Base-by-base conservation (phyloP, 2,329 filamentous ascomycete species). In the Penicillium sp. region DNA sequence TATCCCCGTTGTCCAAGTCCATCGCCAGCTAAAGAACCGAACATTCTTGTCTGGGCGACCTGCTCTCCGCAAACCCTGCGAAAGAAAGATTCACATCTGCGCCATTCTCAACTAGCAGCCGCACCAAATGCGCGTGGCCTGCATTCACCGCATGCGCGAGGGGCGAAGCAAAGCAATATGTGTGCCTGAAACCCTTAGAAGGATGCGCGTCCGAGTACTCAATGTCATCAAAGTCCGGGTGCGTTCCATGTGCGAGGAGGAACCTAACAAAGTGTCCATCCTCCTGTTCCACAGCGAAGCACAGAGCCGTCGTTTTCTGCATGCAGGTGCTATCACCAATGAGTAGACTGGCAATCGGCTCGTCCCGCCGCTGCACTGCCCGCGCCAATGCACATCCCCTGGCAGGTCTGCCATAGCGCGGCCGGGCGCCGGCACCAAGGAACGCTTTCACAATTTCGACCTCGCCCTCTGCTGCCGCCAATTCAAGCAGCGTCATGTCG, bases 51-150 rank as follows among this genome's bases (percentile, higher is more conserved):
- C 47, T 49, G 15, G 19, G 3, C n/a, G 47, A 49, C 19, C 15
- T 49, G 47, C 5, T 49, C 7, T 9, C 11, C 5, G 29, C 21
- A 49, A 26, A 23, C 47, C 21, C 47, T 19, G 29, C 21, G 15
- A 49, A 49, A 26, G 47, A 21, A 26, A 49, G 2, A 49, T 49
- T 49, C 21, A 49, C 47, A 49, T 49, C 47, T 49, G 47, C 47
- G 21, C 47, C 47, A 49, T 21, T 29, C 47, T 49, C 47, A 8
- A 49, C 47, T 29, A 49, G 47, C 47, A 49, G 47, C 47, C 21
- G 47, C 47, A 49, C 47, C 47, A 29, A 29, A 49, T 49, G 47
- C 47, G 47, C 21, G 19, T 49, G 47, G 21, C 47, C 47, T 19
- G 47, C 47, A 29, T 49, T 49, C 21, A 49, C 47, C 47, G 47